Evolutionary conservation across 176 grass and related monocot species (phyloP).

Genomic region (Oryza brachyantha): DNA sequence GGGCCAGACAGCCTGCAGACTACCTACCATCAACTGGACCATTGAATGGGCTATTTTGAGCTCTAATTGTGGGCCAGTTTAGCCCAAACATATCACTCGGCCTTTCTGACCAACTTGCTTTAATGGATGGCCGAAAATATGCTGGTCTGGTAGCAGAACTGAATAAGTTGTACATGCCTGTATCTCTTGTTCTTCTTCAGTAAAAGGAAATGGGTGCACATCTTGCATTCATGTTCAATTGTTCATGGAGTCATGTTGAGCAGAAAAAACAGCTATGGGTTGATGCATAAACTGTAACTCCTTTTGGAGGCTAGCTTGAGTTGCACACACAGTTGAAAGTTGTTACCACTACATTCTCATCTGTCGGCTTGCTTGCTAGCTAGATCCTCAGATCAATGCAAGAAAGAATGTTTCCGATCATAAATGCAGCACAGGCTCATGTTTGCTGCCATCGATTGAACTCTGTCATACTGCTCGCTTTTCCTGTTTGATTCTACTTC

Average conservation of each 20-base stretch:
- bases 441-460: not conserved
- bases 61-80: not conserved
- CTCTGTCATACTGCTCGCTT: not conserved
- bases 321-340: not conserved
- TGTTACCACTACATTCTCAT: not conserved
- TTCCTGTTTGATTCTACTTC: not conserved
- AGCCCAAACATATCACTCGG: not conserved
- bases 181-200: too few relatives aligned
- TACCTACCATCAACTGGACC: too few relatives aligned
- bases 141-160: too few relatives aligned
- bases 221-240: too few relatives aligned
- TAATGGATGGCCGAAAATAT: too few relatives aligned
- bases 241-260: not conserved
- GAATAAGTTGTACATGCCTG: too few relatives aligned
- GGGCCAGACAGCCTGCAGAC: too few relatives aligned
- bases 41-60: not conserved
- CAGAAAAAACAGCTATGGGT: not conserved
- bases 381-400: not conserved
- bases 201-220: not conserved
- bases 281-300: not conserved
- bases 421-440: not conserved
- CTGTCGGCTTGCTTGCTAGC: not conserved
- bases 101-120: too few relatives aligned
- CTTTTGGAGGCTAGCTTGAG: not conserved
- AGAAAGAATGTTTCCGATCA: not conserved